Evolutionary conservation across 2,329 filamentous ascomycete genomes (phyloP).

Genomic region (Aschersonia sp.): DNA sequence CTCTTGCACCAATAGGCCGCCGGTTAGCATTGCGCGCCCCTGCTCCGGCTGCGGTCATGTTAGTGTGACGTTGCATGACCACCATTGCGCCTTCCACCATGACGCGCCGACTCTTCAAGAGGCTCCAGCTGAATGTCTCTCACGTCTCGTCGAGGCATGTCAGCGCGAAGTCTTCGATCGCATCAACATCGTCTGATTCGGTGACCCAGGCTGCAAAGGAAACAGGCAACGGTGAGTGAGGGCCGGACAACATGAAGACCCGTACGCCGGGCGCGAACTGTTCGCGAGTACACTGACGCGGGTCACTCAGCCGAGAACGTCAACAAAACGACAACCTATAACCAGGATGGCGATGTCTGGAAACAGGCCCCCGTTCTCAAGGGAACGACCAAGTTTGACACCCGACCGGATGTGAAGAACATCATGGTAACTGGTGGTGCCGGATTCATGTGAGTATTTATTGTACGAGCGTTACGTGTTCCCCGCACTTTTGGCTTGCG

Average conservation of each 20-base stretch:
- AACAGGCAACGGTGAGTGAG: constrained; percentile 6
- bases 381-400: constrained; percentile 57
- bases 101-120: constrained; percentile 6
- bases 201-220: background rate
- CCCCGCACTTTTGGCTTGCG: background rate
- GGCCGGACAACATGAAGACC: background rate
- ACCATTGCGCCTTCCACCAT: constrained; percentile 3
- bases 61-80: background rate
- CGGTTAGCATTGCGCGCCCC: too few relatives aligned
- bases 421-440: constrained; percentile 76
- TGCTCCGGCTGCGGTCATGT: background rate
- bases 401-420: constrained; percentile 55
- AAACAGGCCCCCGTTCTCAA: constrained; percentile 55
- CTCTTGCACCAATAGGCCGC: too few relatives aligned
- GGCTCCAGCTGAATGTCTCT: constrained; percentile 3
- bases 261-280: too few relatives aligned
- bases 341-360: constrained; percentile 52
- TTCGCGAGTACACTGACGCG: background rate
- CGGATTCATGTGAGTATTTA: constrained; percentile 60
- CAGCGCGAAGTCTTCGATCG: background rate
- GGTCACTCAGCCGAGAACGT: constrained; percentile 5
- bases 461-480: background rate
- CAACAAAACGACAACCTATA: constrained; percentile 25
- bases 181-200: constrained; percentile 2
- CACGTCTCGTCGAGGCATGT: background rate